Conservation (phyloP, 805 yeast genomes). For the Candida krabiensis region DNA sequence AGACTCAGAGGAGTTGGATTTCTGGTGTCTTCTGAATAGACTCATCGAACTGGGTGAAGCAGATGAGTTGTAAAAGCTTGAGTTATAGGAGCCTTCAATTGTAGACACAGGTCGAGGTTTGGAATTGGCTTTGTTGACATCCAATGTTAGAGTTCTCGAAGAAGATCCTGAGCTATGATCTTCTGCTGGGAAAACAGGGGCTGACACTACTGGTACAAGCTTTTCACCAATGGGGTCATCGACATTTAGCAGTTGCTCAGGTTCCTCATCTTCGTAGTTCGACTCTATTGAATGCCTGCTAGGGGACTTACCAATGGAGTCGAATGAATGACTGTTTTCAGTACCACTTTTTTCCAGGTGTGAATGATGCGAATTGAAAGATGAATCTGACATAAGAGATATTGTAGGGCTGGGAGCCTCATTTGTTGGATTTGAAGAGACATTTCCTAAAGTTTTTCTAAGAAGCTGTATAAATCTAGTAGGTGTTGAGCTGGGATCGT, state of each 20-base stretch:
- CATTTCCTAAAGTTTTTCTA: constrained; percentile 41
- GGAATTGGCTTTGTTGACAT: constrained; percentile 1
- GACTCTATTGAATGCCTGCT: not conserved
- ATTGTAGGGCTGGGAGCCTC: constrained; percentile 16
- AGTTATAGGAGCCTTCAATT: constrained; percentile 32
- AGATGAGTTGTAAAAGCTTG: constrained; percentile 21
- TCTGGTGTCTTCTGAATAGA: constrained; percentile 62
- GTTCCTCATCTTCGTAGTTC: constrained; percentile 1
- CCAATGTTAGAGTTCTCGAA: constrained; percentile 2
- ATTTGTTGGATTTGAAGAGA: constrained; percentile 9
- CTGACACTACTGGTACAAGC: constrained; percentile 37
- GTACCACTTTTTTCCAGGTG: not conserved
- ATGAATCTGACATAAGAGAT: constrained; percentile 21
- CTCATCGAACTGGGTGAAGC: constrained; percentile 40
- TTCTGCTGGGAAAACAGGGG: constrained; percentile 27
- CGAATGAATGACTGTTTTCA: not conserved
- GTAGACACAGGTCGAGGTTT: constrained; percentile 38
- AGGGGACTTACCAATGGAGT: not conserved
- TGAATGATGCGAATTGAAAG: constrained; percentile 6
- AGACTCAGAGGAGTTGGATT: constrained; percentile 62
- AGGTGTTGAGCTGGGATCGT: constrained; percentile 48
- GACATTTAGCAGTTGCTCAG: not conserved
- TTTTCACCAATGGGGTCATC: constrained; percentile 19
- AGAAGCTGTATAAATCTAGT: constrained; percentile 56
- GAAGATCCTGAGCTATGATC: not conserved